These are phyloP conservation scores for Cornus florida DNA, from an alignment of 148 eudicot genomes.

Conservation along the genomic window DNA sequence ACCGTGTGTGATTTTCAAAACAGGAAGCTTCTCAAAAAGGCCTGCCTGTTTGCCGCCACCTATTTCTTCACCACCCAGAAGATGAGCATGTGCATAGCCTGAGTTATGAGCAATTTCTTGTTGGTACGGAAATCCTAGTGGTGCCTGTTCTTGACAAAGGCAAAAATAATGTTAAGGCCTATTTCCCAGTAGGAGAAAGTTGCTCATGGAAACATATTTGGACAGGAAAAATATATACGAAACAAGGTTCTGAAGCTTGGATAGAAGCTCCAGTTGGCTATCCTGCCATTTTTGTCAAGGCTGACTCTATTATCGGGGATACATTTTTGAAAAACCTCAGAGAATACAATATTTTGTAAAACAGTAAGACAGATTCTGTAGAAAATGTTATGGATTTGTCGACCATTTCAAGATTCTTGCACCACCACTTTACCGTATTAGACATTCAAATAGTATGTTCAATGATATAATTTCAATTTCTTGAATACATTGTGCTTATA, in stretches of 20 bases:
- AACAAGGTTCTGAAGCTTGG: constrained; percentile 62
- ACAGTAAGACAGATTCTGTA: not conserved
- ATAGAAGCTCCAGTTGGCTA: constrained; percentile 83
- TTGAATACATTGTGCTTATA: not conserved
- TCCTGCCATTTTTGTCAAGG: constrained; percentile 88
- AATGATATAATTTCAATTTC: too few species aligned
- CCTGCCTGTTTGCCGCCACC: constrained; percentile 87
- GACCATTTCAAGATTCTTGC: not conserved
- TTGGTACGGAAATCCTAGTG: constrained; percentile 87
- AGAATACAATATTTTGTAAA: constrained; percentile 43
- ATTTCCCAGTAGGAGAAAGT: constrained; percentile 74
- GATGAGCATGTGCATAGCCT: constrained; percentile 78
- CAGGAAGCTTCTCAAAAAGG: constrained; percentile 95
- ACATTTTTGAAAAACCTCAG: constrained; percentile 62
- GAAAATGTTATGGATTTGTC: not conserved
- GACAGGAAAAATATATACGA: constrained; percentile 62
- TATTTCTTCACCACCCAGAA: constrained; percentile 85
- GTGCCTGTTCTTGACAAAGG: constrained; percentile 90
- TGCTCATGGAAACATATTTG: constrained; percentile 86
- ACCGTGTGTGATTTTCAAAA: not conserved
- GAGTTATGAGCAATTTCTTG: constrained; percentile 83
- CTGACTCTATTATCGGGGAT: constrained; percentile 64
- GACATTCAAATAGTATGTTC: not conserved
- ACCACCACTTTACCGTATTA: not conserved
- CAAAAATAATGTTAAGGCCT: constrained; percentile 61